A percentile compares a stretch with the other conserved stretches of the same genome.
These are phyloP conservation scores for Cyberlindnera sargentensis DNA, from an alignment of 805 yeast species.

Conservation along the genomic window DNA sequence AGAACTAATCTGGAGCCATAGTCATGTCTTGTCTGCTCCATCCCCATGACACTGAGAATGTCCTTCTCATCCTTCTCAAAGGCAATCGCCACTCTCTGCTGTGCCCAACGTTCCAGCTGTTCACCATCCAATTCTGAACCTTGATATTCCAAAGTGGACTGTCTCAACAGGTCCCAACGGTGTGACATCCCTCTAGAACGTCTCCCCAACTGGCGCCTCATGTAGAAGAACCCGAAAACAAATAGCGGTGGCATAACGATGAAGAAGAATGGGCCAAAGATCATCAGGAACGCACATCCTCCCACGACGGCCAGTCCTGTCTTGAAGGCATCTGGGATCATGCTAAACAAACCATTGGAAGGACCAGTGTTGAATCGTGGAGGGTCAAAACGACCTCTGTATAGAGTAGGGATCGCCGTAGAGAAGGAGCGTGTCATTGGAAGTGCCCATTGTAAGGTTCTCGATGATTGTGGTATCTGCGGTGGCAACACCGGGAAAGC, in stretches of 20 bases:
- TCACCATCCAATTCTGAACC: conserved; percentile 13
- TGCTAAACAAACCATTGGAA: background rate
- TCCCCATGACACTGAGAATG: conserved; percentile 7
- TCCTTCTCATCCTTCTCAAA: conserved; percentile 14
- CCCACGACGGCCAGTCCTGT: conserved; percentile 7
- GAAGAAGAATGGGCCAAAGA: conserved; percentile 18
- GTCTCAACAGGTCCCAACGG: conserved; percentile 10
- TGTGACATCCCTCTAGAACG: conserved; percentile 9
- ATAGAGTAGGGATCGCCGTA: too few relatives aligned
- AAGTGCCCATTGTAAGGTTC: too few relatives aligned
- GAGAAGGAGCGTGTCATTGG: too few relatives aligned
- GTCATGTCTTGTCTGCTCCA: conserved; percentile 1
- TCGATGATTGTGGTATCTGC: too few relatives aligned
- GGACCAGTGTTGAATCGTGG: conserved; percentile 15
- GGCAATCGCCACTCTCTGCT: conserved; percentile 13
- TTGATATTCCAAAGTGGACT: conserved; percentile 12
- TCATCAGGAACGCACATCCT: conserved; percentile 10
- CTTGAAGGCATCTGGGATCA: conserved; percentile 9
- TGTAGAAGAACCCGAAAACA: conserved; percentile 14
- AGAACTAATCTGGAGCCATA: conserved; percentile 9
- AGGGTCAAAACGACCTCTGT: background rate
- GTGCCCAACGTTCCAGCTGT: conserved; percentile 9
- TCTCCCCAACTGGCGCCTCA: conserved; percentile 6
- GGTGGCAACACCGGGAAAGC: too few relatives aligned
- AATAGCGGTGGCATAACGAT: conserved; percentile 20